Base-by-base conservation (phyloP, 2,329 filamentous ascomycete species). In the Fusarium oligoseptatum region DNA sequence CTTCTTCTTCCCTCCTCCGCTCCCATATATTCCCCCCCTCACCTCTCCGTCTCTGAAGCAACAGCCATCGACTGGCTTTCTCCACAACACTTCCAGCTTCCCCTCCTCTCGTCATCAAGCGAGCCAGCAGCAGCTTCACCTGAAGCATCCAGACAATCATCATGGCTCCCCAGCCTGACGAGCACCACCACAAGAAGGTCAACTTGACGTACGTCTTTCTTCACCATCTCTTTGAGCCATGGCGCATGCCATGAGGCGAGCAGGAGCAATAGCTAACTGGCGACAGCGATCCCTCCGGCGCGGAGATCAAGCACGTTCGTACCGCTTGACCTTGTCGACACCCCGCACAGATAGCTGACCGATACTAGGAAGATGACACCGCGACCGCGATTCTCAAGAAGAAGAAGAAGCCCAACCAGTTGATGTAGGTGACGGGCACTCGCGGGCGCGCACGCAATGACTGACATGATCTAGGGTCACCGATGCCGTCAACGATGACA, bases 381-480 rank as follows among this genome's bases (percentile, higher is more conserved):
- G 92, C 97, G 63, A 99, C 97, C 55, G 97, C 97, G 78, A 99
- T 99, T 80, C 91, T 99, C 81, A 98, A 98, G 89, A 98, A 98
- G 91, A 99, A 99, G 93, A 99, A 99, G 95, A 99, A 99, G 94
- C 95, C 95, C 80, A 99, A 99, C 87, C 97, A 96, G 82, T 87
- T 99, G 84, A 97, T 99, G 95, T 97, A 89, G 84, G 92, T 85
- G 79, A 8, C 43, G 50, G 34, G 62, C 39, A 68, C 34, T 55
- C 22, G 64, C n/a, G 6, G 41, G 71, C 56, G 48, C 37, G 20
- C 37, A 67, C 32, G 57, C 50, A 60, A 72, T 70, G 73, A 70
- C 71, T 83, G 60, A 80, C 74, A 58, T 45, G n/a, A 60, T 60
- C 45, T 81, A 98, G 95, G 88, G 97, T 99, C 77, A 98, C 97